These are phyloP conservation scores for Stemphylium lycopersici DNA, from an alignment of 2,329 filamentous ascomycete species.

Conservation along the genomic window DNA sequence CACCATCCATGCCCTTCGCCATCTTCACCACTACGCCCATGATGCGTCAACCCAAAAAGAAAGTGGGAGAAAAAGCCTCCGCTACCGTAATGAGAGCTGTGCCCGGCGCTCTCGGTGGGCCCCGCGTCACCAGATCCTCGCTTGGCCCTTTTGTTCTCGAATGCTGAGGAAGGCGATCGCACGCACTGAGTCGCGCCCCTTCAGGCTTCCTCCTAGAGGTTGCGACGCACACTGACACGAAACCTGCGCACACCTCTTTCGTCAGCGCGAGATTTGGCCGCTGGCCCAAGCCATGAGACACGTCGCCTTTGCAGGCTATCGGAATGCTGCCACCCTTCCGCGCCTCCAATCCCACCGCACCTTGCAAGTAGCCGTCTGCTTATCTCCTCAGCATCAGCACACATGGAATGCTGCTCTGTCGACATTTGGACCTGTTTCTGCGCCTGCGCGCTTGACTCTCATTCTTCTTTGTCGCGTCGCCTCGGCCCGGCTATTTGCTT, in stretches of 20 bases:
- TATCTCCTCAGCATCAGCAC: constrained; percentile 20
- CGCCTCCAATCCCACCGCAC: constrained; percentile 36
- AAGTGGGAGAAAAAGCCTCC: constrained; percentile 5
- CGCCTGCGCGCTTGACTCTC: background rate
- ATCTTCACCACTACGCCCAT: background rate
- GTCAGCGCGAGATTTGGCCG: constrained; percentile 20
- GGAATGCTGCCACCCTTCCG: constrained; percentile 43
- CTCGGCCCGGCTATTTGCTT: constrained; percentile 17
- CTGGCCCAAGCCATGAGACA: constrained; percentile 24
- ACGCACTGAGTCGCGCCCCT: constrained; percentile 13
- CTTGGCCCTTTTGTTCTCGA: constrained; percentile 33
- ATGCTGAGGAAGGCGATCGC: constrained; percentile 21
- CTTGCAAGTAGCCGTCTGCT: constrained; percentile 21
- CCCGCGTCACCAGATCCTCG: constrained; percentile 26
- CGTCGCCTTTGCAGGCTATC: constrained; percentile 26
- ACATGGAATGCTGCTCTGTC: constrained; percentile 27
- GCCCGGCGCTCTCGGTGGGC: constrained; percentile 30
- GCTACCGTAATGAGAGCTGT: constrained; percentile 30
- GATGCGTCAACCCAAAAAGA: background rate
- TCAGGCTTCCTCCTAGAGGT: constrained; percentile 13
- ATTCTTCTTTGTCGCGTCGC: constrained; percentile 1
- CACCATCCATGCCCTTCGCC: background rate
- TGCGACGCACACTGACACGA: constrained; percentile 19
- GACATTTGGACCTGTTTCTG: constrained; percentile 30
- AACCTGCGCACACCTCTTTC: constrained; percentile 5